Evolutionary conservation across 305 asterid genomes (phyloP).

Genomic region (Stenogyne calaminthoides): DNA sequence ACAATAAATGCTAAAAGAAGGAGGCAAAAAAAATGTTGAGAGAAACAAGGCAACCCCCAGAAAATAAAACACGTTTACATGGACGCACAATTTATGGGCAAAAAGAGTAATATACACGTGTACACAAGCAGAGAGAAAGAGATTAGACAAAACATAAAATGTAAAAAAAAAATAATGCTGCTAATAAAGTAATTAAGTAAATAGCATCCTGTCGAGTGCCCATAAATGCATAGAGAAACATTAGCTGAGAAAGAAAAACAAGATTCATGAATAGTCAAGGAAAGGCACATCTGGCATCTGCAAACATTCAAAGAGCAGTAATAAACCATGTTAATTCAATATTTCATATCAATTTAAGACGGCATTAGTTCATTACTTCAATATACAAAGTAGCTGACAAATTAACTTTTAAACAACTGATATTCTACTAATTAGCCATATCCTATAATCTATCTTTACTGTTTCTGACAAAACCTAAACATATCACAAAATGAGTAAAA

Average conservation of each 20-base stretch:
- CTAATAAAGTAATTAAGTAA: background rate
- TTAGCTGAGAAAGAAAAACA: background rate
- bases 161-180: background rate
- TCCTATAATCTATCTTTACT: background rate
- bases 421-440: background rate
- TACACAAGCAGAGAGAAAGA: background rate
- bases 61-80: background rate
- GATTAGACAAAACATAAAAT: background rate
- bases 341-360: background rate
- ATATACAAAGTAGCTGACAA: background rate
- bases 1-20: background rate
- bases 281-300: background rate
- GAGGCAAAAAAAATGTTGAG: background rate
- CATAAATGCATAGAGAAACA: background rate
- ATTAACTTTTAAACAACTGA: background rate
- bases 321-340: background rate
- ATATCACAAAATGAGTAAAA: background rate
- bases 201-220: background rate
- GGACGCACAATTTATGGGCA: background rate
- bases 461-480: conserved; percentile 9
- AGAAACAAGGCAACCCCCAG: background rate
- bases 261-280: background rate
- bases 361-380: background rate
- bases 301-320: background rate
- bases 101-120: background rate